A percentile compares a stretch with the other conserved stretches of the same genome.
These are phyloP conservation scores for Solanum pinnatisectum DNA, from an alignment of 257 asterid genomes.

Conservation along the genomic window DNA sequence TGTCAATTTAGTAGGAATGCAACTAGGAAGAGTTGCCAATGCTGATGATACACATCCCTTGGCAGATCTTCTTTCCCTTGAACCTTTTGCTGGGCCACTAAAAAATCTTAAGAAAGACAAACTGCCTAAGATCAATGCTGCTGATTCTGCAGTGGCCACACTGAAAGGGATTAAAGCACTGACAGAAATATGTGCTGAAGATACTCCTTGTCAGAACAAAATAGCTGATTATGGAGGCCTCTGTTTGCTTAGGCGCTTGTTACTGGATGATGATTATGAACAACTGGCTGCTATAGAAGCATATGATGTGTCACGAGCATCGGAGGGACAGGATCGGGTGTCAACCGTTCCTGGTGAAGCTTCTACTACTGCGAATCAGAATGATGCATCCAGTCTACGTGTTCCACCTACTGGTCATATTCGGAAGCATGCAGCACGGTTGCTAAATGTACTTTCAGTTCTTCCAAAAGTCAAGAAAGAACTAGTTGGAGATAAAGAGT, in stretches of 20 bases:
- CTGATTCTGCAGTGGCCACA: slow-evolving; percentile 91
- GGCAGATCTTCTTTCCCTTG: slow-evolving; percentile 70
- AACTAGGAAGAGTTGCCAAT: slow-evolving; percentile 55
- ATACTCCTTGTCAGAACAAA: slow-evolving; percentile 51
- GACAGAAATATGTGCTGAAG: slow-evolving; percentile 84
- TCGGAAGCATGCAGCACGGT: slow-evolving; percentile 91
- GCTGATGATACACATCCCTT: slow-evolving; percentile 67
- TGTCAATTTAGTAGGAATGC: slow-evolving; percentile 85
- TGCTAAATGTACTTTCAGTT: slow-evolving; percentile 72
- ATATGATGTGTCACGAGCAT: slow-evolving; percentile 85
- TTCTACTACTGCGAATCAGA: slow-evolving; percentile 19
- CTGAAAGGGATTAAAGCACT: slow-evolving; percentile 88
- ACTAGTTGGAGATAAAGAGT: slow-evolving; percentile 50
- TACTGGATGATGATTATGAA: slow-evolving; percentile 93
- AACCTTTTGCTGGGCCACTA: slow-evolving; percentile 68
- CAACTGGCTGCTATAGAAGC: slow-evolving; percentile 98
- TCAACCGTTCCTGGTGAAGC: slow-evolving; percentile 44
- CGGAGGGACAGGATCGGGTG: slow-evolving; percentile 50
- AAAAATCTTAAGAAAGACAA: slow-evolving; percentile 77
- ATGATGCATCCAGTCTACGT: slow-evolving; percentile 61
- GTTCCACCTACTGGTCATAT: slow-evolving; percentile 96
- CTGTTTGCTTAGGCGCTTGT: slow-evolving; percentile 68
- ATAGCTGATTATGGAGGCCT: slow-evolving; percentile 67
- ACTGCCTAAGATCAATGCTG: slow-evolving; percentile 59
- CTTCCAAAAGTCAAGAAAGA: slow-evolving; percentile 77